A percentile compares a stretch with the other conserved stretches of the same genome.
phyloP scores from a whole-genome alignment of 1,284 basidiomycete genomes.

The Ustilago xerochloae region DNA sequence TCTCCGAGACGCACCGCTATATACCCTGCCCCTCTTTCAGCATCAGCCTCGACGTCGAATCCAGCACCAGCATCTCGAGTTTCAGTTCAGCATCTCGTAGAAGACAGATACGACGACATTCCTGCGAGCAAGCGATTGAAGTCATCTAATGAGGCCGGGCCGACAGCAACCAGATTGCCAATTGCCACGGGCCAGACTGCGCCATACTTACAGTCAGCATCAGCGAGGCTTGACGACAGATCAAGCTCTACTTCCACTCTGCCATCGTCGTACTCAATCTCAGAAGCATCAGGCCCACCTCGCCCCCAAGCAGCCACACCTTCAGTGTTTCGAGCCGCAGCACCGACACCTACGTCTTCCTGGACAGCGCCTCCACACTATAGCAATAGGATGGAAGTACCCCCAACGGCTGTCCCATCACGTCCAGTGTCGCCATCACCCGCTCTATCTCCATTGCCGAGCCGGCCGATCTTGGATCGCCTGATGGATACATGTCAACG shows the following conservation, averaged over 20 bases:
- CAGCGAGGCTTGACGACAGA: neutral
- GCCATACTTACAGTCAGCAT: neutral
- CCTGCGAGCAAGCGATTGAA: constrained; percentile 6
- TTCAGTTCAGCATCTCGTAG: neutral
- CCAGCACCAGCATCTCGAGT: neutral
- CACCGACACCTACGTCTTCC: neutral
- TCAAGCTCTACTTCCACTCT: neutral
- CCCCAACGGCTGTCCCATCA: neutral
- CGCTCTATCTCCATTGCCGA: constrained; percentile 1
- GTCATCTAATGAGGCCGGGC: neutral
- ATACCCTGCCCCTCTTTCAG: neutral
- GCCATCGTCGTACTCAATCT: neutral
- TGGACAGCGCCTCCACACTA: constrained; percentile 9
- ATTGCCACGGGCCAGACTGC: neutral
- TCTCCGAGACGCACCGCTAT: neutral
- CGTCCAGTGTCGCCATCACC: neutral
- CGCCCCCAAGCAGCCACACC: neutral
- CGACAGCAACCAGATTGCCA: neutral
- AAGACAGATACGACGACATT: neutral
- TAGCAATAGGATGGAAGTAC: neutral
- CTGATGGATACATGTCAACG: constrained; percentile 12
- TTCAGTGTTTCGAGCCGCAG: constrained; percentile 3
- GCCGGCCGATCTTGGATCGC: constrained; percentile 9
- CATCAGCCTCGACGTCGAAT: too few relatives aligned
- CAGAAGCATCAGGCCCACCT: neutral